These are phyloP conservation scores for Apophysomyces elegans DNA, from an alignment of 371 early-diverging fungal genomes.

Conservation along the genomic window DNA sequence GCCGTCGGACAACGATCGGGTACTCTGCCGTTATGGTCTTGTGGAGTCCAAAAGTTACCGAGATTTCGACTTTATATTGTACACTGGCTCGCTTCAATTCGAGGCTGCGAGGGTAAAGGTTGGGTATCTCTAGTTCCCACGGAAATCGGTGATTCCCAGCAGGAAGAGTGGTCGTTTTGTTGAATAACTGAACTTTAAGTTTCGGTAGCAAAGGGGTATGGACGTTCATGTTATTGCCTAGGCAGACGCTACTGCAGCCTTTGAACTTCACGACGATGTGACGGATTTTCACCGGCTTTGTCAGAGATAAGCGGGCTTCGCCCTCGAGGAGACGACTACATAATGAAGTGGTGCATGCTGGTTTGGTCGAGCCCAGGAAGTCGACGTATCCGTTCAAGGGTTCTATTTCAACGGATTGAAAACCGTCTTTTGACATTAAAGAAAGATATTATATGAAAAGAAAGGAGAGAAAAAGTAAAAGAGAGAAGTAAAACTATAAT, in stretches of 20 bases:
- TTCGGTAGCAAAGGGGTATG: slow-evolving; percentile 35
- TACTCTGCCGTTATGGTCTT: slow-evolving; percentile 41
- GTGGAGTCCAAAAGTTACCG: slow-evolving; percentile 24
- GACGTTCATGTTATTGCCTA: slow-evolving; percentile 21
- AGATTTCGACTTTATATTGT: slow-evolving; percentile 37
- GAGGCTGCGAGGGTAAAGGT: slow-evolving; percentile 42
- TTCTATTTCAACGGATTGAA: slow-evolving; percentile 42
- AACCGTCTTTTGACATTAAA: slow-evolving; percentile 42
- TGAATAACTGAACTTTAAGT: slow-evolving; percentile 32
- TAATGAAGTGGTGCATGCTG: slow-evolving; percentile 13
- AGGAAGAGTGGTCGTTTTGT: slow-evolving; percentile 27
- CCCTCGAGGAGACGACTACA: slow-evolving; percentile 34
- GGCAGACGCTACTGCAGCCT: slow-evolving; percentile 33
- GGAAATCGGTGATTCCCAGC: slow-evolving; percentile 41
- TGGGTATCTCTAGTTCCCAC: slow-evolving; percentile 41
- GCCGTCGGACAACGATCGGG: slow-evolving; percentile 40
- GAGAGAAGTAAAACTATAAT: slow-evolving; percentile 6
- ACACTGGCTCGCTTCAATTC: slow-evolving; percentile 37
- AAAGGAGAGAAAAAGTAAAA: slow-evolving; percentile 10
- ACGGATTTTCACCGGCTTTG: slow-evolving; percentile 39
- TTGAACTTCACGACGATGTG: slow-evolving; percentile 49
- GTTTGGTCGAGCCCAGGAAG: slow-evolving; percentile 41
- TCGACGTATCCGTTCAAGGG: slow-evolving; percentile 41
- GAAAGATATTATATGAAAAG: slow-evolving; percentile 8
- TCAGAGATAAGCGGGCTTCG: slow-evolving; percentile 29